Percentiles rank a stretch among this genome's conserved stretches.
phyloP scores from a whole-genome alignment of 2,329 filamentous ascomycete species.

The Talaromyces sp. region DNA sequence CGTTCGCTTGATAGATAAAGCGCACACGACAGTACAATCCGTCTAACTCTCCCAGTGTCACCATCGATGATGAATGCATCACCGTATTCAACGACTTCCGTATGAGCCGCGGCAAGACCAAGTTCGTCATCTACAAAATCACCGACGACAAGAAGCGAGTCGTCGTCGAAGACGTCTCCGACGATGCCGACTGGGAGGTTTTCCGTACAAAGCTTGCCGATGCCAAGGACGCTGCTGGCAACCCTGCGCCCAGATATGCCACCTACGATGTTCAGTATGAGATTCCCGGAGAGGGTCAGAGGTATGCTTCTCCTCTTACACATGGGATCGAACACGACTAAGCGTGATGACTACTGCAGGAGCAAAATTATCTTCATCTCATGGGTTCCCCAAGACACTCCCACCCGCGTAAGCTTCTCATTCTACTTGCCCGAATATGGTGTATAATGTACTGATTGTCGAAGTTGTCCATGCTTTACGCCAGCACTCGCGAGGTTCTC shows the following conservation, averaged over 20 bases:
- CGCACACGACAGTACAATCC: not conserved
- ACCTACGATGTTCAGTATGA: constrained; percentile 52
- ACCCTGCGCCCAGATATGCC: constrained; percentile 47
- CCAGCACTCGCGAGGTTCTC: constrained; percentile 47
- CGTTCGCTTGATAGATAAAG: not conserved
- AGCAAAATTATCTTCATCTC: constrained; percentile 53
- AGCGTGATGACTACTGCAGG: constrained; percentile 27
- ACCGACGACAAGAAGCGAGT: constrained; percentile 50
- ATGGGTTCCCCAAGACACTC: constrained; percentile 42
- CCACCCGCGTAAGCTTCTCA: constrained; percentile 38
- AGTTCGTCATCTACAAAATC: constrained; percentile 54
- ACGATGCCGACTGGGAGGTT: constrained; percentile 46
- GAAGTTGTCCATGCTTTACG: constrained; percentile 51
- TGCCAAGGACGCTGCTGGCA: constrained; percentile 43
- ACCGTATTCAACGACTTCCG: constrained; percentile 41
- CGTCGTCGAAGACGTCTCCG: constrained; percentile 46
- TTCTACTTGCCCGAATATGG: not conserved
- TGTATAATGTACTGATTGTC: not conserved
- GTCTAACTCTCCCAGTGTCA: constrained; percentile 36
- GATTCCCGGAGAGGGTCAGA: constrained; percentile 47
- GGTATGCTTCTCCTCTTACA: constrained; percentile 33
- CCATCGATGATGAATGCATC: constrained; percentile 47
- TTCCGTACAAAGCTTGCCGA: constrained; percentile 47
- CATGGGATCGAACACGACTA: not conserved
- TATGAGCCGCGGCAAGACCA: constrained; percentile 45